phyloP scores from a whole-genome alignment of 208 protist genomes.

The Kentomonas sorsogonicus region DNA sequence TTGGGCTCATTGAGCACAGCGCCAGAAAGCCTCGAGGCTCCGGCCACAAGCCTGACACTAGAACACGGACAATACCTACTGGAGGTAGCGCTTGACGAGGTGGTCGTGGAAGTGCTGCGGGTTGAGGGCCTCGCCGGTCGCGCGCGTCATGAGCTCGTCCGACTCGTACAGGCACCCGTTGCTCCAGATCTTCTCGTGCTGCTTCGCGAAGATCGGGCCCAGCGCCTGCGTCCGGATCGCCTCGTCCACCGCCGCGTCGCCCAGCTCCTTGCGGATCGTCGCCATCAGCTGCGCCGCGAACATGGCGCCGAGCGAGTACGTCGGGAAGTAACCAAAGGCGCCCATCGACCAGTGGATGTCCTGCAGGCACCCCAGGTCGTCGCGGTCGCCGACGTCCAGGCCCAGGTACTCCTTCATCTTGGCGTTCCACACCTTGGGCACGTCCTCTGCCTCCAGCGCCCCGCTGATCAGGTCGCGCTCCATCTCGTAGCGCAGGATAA shows the following conservation, averaged over 20 bases:
- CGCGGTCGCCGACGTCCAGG: conserved; percentile 61
- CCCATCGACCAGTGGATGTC: conserved; percentile 86
- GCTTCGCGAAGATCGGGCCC: conserved; percentile 41
- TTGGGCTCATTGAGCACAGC: background rate
- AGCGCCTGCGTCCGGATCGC: conserved; percentile 57
- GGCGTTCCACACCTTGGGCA: conserved; percentile 76
- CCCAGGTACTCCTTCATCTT: conserved; percentile 87
- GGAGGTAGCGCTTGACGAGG: conserved; percentile 73
- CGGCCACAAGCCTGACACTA: background rate
- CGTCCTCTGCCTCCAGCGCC: conserved; percentile 63
- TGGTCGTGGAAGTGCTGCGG: conserved; percentile 69
- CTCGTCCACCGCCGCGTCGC: conserved; percentile 40
- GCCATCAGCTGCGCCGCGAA: conserved; percentile 79
- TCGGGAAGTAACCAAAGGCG: conserved; percentile 87
- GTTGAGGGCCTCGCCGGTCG: conserved; percentile 77
- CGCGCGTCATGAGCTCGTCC: conserved; percentile 65
- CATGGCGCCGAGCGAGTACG: conserved; percentile 81
- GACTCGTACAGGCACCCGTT: conserved; percentile 49
- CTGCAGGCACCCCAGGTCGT: conserved; percentile 76
- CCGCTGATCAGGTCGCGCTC: conserved; percentile 82
- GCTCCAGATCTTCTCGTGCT: conserved; percentile 72
- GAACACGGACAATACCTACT: background rate
- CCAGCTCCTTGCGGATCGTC: conserved; percentile 58
- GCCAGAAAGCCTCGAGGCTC: too few species aligned
- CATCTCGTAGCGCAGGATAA: conserved; percentile 89